These are phyloP conservation scores for Phytophthora meadii DNA, from an alignment of 352 stramenopile genomes.

Conservation along the genomic window DNA sequence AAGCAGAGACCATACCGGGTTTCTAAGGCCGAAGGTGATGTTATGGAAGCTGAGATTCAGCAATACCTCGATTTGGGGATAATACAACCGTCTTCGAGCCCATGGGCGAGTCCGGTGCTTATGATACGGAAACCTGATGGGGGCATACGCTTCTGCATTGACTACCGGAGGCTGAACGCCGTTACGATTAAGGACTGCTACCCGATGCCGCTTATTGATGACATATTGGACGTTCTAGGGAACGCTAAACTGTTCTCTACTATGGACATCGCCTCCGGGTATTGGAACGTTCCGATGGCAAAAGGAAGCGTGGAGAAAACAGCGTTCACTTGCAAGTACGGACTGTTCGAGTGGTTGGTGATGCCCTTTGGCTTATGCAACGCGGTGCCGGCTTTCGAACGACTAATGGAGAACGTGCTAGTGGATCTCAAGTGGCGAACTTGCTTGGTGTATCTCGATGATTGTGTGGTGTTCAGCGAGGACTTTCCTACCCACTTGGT, in stretches of 20 bases:
- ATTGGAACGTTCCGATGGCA: background rate
- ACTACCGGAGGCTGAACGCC: background rate
- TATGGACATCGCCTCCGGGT: background rate
- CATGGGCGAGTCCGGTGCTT: background rate
- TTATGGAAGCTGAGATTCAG: background rate
- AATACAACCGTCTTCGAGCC: background rate
- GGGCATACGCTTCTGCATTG: background rate
- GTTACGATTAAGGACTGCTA: background rate
- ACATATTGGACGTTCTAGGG: background rate
- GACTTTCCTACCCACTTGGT: no score
- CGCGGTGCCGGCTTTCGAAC: background rate
- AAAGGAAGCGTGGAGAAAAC: background rate
- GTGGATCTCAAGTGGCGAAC: no score
- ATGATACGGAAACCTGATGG: background rate
- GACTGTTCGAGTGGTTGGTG: no score
- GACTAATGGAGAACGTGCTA: no score
- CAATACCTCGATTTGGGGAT: background rate
- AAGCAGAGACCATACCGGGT: conserved; percentile 3
- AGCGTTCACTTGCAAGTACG: no score
- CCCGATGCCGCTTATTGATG: background rate
- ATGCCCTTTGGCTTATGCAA: no score
- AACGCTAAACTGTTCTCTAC: background rate
- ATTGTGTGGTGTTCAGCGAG: no score
- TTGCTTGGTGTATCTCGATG: no score
- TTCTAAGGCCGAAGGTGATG: conserved; percentile 4